Base-by-base conservation (phyloP, 768 basidiomycete species). In the Psilocybe cyanescens region DNA sequence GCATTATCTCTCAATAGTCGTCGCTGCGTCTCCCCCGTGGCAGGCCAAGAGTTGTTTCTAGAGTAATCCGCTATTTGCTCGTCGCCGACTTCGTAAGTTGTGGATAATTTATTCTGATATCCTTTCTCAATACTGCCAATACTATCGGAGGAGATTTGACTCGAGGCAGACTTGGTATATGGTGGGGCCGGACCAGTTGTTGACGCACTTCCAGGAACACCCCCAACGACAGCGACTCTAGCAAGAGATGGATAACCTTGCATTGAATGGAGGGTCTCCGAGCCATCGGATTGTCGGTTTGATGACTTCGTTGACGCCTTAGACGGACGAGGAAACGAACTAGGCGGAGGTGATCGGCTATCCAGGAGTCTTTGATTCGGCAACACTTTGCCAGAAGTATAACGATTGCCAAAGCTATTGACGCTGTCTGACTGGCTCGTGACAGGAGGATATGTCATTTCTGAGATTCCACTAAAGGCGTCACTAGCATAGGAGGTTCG, bases 361-460 rank as follows among this genome's bases (percentile, higher is more conserved):
- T 55, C 59, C 33, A 45, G 63, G 58, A 39, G 51, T 19, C 59
- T 61, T 41, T 64, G 33, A 30, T 55, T 45, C 5, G 60, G 57
- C 19, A 41, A 24, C 28, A 55, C 30, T 44, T 57, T 49, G 17
- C 48, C 56, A 39, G 57, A 44, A 3, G 37, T 33, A 9, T 55
- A 53, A 37, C 50, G 56, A 56, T 29, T 17, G 30, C 65, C 61
- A 31, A 62, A 62, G 24, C 61, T 53, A 45, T 53, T 47, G 49
- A 52, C 39, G 19, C 64, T 44, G 44, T 60, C 57, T 35, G 64
- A 58, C 52, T 71, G 66, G 59, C 70, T 65, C 63, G 70, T 57
- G 35, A 74, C 64, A 2, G 83, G 83, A 11, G 83, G 83, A 63
- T 86, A 85, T 3, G 83, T 83, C 76, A 83, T 79, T 68, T 86